Conservation (phyloP, 495 filamentous ascomycete genomes). For the Annulohypoxylon bovei region DNA sequence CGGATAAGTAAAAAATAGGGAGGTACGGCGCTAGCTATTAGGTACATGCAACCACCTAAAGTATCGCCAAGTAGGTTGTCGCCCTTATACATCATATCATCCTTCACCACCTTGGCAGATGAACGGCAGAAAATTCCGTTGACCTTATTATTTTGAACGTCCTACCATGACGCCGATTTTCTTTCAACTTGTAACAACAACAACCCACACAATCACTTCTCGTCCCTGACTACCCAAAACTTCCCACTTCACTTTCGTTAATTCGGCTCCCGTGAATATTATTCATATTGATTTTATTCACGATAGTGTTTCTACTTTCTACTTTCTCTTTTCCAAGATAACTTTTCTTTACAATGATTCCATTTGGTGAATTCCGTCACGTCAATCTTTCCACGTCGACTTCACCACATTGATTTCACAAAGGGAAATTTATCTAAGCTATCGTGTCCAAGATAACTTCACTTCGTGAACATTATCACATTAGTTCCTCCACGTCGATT, state of each 20-base stretch:
- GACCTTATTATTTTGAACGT: background rate
- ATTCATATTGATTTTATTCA: background rate
- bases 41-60: background rate
- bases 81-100: too few relatives aligned
- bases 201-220: background rate
- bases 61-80: background rate
- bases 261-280: too few relatives aligned
- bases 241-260: background rate
- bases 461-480: background rate
- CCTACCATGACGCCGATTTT: background rate
- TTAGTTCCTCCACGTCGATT: too few relatives aligned
- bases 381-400: too few relatives aligned
- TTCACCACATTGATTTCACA: too few relatives aligned
- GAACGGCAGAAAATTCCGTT: background rate
- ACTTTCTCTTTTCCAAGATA: too few relatives aligned
- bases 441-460: too few relatives aligned
- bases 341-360: too few relatives aligned
- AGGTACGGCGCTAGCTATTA: background rate
- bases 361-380: too few relatives aligned
- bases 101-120: background rate
- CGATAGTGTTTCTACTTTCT: background rate
- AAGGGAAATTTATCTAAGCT: too few relatives aligned
- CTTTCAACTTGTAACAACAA: background rate
- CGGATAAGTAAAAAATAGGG: background rate
- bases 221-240: background rate